phyloP scores from a whole-genome alignment of 257 asterid genomes.

The Catharanthus roseus region DNA sequence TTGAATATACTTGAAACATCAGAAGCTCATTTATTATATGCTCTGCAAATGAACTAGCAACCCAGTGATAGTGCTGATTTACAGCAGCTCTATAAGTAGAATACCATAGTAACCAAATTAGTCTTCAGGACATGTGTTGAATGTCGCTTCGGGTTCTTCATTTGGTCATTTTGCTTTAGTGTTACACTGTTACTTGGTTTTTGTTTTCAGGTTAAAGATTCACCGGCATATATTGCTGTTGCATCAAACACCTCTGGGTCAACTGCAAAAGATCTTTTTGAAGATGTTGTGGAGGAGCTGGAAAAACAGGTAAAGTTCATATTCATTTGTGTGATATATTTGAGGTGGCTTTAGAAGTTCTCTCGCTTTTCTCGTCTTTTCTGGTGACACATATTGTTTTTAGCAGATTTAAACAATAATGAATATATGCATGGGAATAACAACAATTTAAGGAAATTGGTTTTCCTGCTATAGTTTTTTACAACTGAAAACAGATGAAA shows the following conservation, averaged over 20 bases:
- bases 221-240: constrained; percentile 73
- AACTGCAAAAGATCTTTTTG: constrained; percentile 75
- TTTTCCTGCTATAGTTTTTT: not conserved
- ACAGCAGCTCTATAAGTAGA: not conserved
- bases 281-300: constrained; percentile 84
- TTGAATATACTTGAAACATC: not conserved
- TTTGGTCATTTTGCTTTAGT: not conserved
- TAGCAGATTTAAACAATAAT: not conserved
- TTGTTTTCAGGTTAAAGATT: constrained; percentile 67
- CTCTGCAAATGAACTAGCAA: not conserved
- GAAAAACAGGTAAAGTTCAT: constrained; percentile 60
- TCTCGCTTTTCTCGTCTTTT: not conserved
- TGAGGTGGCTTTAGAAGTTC: not conserved
- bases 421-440: not conserved
- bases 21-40: not conserved
- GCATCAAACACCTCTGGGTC: constrained; percentile 79
- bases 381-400: not conserved
- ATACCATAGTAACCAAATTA: not conserved
- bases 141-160: constrained; percentile 3
- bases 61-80: not conserved
- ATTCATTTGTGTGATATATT: not conserved
- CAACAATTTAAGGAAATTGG: not conserved
- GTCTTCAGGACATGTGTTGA: not conserved
- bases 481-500: not conserved
- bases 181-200: not conserved